Percentiles rank a stretch among this genome's conserved stretches.
Conservation (phyloP, 805 yeast genomes). For the Suhomyces pyralidae region DNA sequence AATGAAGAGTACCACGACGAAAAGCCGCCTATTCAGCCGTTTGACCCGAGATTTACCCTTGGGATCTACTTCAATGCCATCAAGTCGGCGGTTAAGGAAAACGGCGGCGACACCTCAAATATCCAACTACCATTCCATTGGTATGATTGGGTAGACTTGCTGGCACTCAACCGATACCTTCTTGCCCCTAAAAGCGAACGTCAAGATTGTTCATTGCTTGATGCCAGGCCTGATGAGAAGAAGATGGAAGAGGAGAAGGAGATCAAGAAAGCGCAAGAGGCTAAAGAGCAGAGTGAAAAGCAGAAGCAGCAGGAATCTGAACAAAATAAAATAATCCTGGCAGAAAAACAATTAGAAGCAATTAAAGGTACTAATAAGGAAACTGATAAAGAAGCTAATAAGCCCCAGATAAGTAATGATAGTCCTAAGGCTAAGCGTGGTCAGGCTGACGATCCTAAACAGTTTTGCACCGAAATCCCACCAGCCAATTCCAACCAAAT, state of each 20-base stretch:
- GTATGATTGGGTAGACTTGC: constrained; percentile 55
- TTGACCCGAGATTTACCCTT: constrained; percentile 26
- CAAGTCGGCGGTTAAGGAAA: neutral
- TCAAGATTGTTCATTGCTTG: constrained; percentile 3
- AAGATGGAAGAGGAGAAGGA: constrained; percentile 7
- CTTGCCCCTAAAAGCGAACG: constrained; percentile 2
- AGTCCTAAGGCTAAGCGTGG: neutral
- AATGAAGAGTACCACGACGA: constrained; percentile 1
- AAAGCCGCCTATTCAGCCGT: constrained; percentile 20
- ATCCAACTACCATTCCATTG: constrained; percentile 44
- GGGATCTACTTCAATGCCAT: constrained; percentile 19
- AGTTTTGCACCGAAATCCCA: constrained; percentile 14
- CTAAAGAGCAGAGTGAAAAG: constrained; percentile 8
- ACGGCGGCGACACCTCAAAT: neutral
- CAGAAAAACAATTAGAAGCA: neutral
- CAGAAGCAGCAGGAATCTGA: constrained; percentile 9
- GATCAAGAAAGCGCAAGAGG: constrained; percentile 8
- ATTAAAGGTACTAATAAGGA: no score
- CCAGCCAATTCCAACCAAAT: constrained; percentile 10
- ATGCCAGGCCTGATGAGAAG: constrained; percentile 5
- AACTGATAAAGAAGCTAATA: no score
- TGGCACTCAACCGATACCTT: constrained; percentile 28
- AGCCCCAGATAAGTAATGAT: neutral
- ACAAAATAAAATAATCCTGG: constrained; percentile 7
- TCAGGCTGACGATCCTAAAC: constrained; percentile 4